These are phyloP conservation scores for Fragosphaeria purpurea DNA, from an alignment of 2,329 filamentous ascomycete species.

Conservation along the genomic window DNA sequence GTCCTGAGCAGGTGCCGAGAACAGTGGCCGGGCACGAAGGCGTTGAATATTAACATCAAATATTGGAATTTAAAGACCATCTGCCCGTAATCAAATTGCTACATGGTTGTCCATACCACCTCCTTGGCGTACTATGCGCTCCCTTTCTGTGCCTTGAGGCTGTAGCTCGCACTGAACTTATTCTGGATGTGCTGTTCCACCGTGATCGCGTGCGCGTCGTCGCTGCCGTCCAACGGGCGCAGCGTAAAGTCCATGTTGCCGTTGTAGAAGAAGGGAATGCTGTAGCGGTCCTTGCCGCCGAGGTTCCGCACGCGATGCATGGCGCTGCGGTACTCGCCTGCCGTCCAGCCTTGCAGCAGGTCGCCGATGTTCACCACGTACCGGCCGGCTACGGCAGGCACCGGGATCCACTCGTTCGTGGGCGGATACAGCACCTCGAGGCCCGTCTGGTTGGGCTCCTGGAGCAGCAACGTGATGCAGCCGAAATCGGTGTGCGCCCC, in stretches of 20 bases:
- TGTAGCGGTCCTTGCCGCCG: conserved; percentile 40
- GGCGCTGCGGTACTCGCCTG: conserved; percentile 41
- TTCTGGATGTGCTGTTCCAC: too few relatives aligned
- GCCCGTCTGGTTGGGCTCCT: conserved; percentile 46
- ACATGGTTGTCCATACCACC: too few relatives aligned
- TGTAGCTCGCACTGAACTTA: too few relatives aligned
- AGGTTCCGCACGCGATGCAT: conserved; percentile 42
- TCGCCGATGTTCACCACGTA: conserved; percentile 42
- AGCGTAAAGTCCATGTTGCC: conserved; percentile 19
- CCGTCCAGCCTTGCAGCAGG: conserved; percentile 40
- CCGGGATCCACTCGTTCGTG: conserved; percentile 33
- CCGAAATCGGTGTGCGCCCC: conserved; percentile 31
- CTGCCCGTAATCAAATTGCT: too few relatives aligned
- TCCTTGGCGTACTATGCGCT: too few relatives aligned
- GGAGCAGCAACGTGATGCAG: conserved; percentile 6
- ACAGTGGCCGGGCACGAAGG: too few relatives aligned
- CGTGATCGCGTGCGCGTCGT: too few relatives aligned
- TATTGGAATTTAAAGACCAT: too few relatives aligned
- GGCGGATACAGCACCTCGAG: conserved; percentile 38
- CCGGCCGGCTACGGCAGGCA: conserved; percentile 31
- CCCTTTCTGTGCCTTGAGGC: too few relatives aligned
- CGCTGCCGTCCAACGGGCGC: too few relatives aligned
- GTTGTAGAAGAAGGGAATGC: conserved; percentile 44
- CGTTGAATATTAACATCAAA: too few relatives aligned
- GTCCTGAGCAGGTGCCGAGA: too few relatives aligned